Evolutionary conservation across 2,329 filamentous ascomycete species (phyloP), one percentile per base, ranked within the genome.

Genomic region (Talaromyces sp.): DNA sequence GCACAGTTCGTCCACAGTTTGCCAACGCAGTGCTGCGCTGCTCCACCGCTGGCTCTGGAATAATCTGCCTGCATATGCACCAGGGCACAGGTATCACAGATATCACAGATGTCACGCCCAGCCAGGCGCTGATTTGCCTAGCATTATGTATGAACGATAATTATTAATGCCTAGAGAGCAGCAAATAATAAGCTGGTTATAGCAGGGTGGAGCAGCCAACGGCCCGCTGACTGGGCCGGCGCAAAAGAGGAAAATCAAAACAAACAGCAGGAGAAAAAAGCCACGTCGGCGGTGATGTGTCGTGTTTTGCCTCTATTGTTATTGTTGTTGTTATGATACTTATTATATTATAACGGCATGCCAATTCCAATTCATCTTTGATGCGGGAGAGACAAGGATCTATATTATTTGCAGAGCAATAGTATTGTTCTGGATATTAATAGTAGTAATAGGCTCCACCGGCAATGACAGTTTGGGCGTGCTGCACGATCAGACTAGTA

Each of bases 191-290:
- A 23, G 23, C 23, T 23, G 23, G 23, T 23, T 1, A 23, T 23
- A 23, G 18, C 12, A 12, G 1, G 27, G 50, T 53, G 50, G 50
- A 53, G 50, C 47, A 47, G 23, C 44, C 44, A 47, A 53, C 16
- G 18, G 50, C 3, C 14, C 12, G 9, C 33, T 54, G 36, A 56
- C 33, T 30, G 55, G 60, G 12, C 44, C 51, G 28, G 7, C 56
- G 44, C 56, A 51, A 69, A 70, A 59, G 2, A 65, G 71, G 40
- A 71, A 73, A 71, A 69, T 40, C 65, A 71, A 68, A 74, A 73
- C 70, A 73, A 74, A 72, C 66, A 69, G 30, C 28, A 27, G 23
- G n/a, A 23, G 4, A 47, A 47, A 47, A 23, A 23, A 23, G 44
- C 18, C 44, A 47, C 44, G 44, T 47, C 44, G 44, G 44, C 44